Percentiles rank a stretch among this genome's conserved stretches.
phyloP scores from a whole-genome alignment of 2,329 filamentous ascomycete genomes.

The Pyrenophora teres region DNA sequence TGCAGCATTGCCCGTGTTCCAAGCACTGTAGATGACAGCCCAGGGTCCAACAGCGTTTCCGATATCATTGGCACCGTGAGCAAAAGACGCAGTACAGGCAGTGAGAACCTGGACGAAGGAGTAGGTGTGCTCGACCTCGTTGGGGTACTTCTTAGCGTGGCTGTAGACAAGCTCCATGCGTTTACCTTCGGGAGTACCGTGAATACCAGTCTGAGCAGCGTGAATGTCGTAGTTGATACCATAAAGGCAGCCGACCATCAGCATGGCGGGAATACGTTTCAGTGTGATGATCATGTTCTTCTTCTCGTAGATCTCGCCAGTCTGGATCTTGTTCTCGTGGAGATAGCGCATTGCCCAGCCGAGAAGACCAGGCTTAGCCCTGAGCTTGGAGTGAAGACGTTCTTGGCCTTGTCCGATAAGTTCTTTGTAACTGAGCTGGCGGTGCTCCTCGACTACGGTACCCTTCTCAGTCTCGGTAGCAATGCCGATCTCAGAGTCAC shows the following conservation, averaged over 20 bases:
- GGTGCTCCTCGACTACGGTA: slow-evolving; percentile 51
- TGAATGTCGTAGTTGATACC: slow-evolving; percentile 84
- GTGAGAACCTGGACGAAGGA: slow-evolving; percentile 60
- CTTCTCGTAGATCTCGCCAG: slow-evolving; percentile 74
- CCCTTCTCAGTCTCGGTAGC: slow-evolving; percentile 42
- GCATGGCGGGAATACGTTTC: slow-evolving; percentile 71
- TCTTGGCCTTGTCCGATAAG: slow-evolving; percentile 62
- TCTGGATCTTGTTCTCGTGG: slow-evolving; percentile 72
- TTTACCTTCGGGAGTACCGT: slow-evolving; percentile 72
- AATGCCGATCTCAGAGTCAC: slow-evolving; percentile 40
- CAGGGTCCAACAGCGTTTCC: slow-evolving; percentile 46
- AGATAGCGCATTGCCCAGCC: slow-evolving; percentile 83
- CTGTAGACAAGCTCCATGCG: slow-evolving; percentile 73
- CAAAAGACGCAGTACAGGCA: slow-evolving; percentile 50
- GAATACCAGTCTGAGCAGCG: slow-evolving; percentile 70
- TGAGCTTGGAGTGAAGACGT: slow-evolving; percentile 66
- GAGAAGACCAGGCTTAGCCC: slow-evolving; percentile 67
- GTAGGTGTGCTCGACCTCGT: slow-evolving; percentile 47
- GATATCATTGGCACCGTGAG: slow-evolving; percentile 73
- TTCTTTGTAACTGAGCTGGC: slow-evolving; percentile 64
- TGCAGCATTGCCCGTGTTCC: slow-evolving; percentile 64
- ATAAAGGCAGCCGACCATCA: slow-evolving; percentile 69
- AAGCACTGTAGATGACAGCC: slow-evolving; percentile 46
- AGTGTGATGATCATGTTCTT: slow-evolving; percentile 68
- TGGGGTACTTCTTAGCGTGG: slow-evolving; percentile 44